A percentile compares a stretch with the other conserved stretches of the same genome.
Evolutionary conservation across 2,329 filamentous ascomycete genomes (phyloP).

Genomic region (Chaetomium globosum): DNA sequence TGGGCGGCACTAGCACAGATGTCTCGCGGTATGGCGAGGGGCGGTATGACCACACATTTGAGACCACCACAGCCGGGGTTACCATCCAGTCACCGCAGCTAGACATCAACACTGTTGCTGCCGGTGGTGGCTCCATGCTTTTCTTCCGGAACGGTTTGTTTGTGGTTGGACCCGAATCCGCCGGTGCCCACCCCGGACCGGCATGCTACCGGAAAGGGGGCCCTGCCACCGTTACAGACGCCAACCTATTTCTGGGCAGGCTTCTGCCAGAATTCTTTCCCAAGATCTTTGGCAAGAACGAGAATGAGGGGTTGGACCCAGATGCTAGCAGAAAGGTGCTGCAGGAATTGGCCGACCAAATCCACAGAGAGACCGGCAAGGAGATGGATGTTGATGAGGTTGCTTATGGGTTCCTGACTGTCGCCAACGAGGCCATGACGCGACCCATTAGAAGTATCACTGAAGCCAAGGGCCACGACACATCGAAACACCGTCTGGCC

Average conservation of each 20-base stretch:
- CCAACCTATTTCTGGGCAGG: constrained; percentile 81
- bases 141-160: constrained; percentile 91
- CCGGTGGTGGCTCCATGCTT: constrained; percentile 80
- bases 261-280: constrained; percentile 90
- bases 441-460: constrained; percentile 87
- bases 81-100: constrained; percentile 90
- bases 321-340: constrained; percentile 76
- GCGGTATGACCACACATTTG: constrained; percentile 89
- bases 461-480: constrained; percentile 89
- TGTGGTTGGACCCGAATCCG: constrained; percentile 86
- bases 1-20: constrained; percentile 92
- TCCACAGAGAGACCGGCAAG: constrained; percentile 74
- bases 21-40: constrained; percentile 85
- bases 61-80: constrained; percentile 91
- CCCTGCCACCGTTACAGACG: constrained; percentile 89
- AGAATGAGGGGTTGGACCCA: constrained; percentile 77
- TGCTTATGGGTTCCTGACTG: constrained; percentile 84
- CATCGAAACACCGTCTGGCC: constrained; percentile 83
- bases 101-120: constrained; percentile 93
- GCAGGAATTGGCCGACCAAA: constrained; percentile 71
- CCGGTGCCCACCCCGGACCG: constrained; percentile 84
- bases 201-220: constrained; percentile 90
- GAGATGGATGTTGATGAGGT: constrained; percentile 80
- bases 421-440: constrained; percentile 91
- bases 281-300: constrained; percentile 90